Evolutionary conservation across 306 rosid species (phyloP).

Genomic region (Psophocarpus tetragonolobus): DNA sequence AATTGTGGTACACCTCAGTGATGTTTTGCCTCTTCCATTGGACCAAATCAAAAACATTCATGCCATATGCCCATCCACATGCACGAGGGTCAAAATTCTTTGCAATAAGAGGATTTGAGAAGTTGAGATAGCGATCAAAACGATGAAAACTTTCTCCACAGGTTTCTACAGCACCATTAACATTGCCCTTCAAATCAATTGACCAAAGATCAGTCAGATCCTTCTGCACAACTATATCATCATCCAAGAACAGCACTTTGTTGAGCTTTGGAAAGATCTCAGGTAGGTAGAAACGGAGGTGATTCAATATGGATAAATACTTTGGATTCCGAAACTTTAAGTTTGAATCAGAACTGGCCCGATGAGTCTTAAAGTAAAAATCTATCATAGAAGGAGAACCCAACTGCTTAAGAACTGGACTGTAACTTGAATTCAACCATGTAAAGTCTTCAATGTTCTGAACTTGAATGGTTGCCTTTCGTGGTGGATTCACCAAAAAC

Average conservation of each 20-base stretch:
- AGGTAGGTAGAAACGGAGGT: constrained; percentile 94
- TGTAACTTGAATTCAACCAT: constrained; percentile 92
- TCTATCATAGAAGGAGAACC: constrained; percentile 85
- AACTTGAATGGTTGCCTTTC: constrained; percentile 74
- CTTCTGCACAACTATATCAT: constrained; percentile 88
- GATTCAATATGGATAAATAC: constrained; percentile 90
- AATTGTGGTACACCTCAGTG: constrained; percentile 85
- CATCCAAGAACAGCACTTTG: constrained; percentile 91
- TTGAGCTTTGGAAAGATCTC: constrained; percentile 86
- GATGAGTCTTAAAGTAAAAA: constrained; percentile 84
- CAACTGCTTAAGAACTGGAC: constrained; percentile 93
- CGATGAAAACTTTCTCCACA: constrained; percentile 95
- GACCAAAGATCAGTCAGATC: constrained; percentile 88
- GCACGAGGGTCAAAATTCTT: constrained; percentile 85
- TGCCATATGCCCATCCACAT: constrained; percentile 99
- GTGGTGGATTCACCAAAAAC: constrained; percentile 85
- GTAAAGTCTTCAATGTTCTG: constrained; percentile 88
- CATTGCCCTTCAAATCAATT: constrained; percentile 76
- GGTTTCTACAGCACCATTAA: constrained; percentile 97
- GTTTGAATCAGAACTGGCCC: constrained; percentile 73
- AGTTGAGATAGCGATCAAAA: constrained; percentile 90
- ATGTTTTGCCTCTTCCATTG: constrained; percentile 94
- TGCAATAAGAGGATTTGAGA: constrained; percentile 83
- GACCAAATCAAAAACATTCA: constrained; percentile 89
- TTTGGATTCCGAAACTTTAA: constrained; percentile 90